A percentile compares a stretch with the other conserved stretches of the same genome.
Evolutionary conservation across 2,329 filamentous ascomycete genomes (phyloP).

Genomic region (Ramularia endophylla): DNA sequence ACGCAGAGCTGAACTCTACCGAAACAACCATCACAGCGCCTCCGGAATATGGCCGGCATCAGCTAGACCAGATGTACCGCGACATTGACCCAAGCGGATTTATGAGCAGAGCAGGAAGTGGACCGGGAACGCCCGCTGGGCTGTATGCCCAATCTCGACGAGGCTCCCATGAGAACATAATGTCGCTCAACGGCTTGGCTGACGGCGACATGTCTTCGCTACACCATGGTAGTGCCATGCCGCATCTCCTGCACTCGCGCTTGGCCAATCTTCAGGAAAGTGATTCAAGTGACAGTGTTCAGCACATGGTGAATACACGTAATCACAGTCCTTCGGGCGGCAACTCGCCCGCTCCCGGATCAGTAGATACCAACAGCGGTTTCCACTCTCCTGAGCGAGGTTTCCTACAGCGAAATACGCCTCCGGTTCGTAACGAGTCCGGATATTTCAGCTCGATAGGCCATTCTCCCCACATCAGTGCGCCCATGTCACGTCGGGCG

Average conservation of each 20-base stretch:
- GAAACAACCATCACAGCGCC: slow-evolving; percentile 65
- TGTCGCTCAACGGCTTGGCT: slow-evolving; percentile 48
- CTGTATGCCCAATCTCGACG: slow-evolving; percentile 64
- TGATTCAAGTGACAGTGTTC: slow-evolving; percentile 16
- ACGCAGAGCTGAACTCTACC: slow-evolving; percentile 44
- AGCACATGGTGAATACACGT: slow-evolving; percentile 18
- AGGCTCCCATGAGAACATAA: slow-evolving; percentile 75
- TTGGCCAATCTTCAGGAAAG: slow-evolving; percentile 48
- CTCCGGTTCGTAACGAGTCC: slow-evolving; percentile 6
- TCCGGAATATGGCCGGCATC: slow-evolving; percentile 87
- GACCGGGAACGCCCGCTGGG: slow-evolving; percentile 61
- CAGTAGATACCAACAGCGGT: slow-evolving; percentile 11
- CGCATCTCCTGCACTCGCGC: slow-evolving; percentile 65
- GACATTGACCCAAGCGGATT: slow-evolving; percentile 78
- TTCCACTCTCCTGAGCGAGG: slow-evolving; percentile 20
- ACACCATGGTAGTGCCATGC: slow-evolving; percentile 43
- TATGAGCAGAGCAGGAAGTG: slow-evolving; percentile 46
- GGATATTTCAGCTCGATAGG: slow-evolving; percentile 21
- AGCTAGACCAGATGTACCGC: slow-evolving; percentile 84
- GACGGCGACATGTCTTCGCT: slow-evolving; percentile 42
- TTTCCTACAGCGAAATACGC: slow-evolving; percentile 8
- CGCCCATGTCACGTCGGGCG: slow-evolving; percentile 28
- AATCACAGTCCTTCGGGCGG: slow-evolving; percentile 28
- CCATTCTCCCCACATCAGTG: slow-evolving; percentile 23
- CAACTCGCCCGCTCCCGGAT: slow-evolving; percentile 23